phyloP scores from a whole-genome alignment of 2,329 filamentous ascomycete genomes.

The Cryoendolithus antarcticus region DNA sequence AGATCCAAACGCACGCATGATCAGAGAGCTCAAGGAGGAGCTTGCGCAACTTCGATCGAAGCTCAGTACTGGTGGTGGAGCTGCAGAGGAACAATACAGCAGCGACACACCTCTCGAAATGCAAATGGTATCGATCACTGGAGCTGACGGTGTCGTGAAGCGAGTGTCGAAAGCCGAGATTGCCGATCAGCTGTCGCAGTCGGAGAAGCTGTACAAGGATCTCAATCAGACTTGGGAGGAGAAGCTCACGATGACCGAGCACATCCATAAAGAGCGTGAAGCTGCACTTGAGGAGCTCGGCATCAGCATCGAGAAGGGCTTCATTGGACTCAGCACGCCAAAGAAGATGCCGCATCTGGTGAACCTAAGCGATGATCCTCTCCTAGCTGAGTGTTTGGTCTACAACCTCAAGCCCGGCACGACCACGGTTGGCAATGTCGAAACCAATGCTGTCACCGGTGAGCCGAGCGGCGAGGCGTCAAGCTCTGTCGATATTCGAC shows the following conservation, averaged over 20 bases:
- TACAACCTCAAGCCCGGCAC: slow-evolving; percentile 96
- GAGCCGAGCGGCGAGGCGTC: slow-evolving; percentile 1
- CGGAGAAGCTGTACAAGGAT: slow-evolving; percentile 89
- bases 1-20: slow-evolving; percentile 97
- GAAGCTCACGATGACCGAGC: slow-evolving; percentile 86
- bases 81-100: slow-evolving; percentile 61
- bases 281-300: slow-evolving; percentile 89
- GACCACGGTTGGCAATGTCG: slow-evolving; percentile 89
- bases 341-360: slow-evolving; percentile 99
- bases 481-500: slow-evolving; percentile 65
- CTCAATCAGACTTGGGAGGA: slow-evolving; percentile 99
- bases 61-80: slow-evolving; percentile 41
- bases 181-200: slow-evolving; percentile 88
- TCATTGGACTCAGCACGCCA: slow-evolving; percentile 84
- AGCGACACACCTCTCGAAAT: slow-evolving; percentile 86
- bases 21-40: slow-evolving; percentile 93
- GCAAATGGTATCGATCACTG: slow-evolving; percentile 90
- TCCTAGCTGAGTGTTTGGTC: slow-evolving; percentile 88
- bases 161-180: slow-evolving; percentile 98
- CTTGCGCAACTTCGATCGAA: slow-evolving; percentile 76
- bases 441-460: slow-evolving; percentile 44
- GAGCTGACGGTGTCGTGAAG: slow-evolving; percentile 73
- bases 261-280: slow-evolving; percentile 95
- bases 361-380: slow-evolving; percentile 70
- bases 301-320: slow-evolving; percentile 98